These are phyloP conservation scores for Thalassiosira pacifica DNA, from an alignment of 352 stramenopile genomes.

Conservation along the genomic window DNA sequence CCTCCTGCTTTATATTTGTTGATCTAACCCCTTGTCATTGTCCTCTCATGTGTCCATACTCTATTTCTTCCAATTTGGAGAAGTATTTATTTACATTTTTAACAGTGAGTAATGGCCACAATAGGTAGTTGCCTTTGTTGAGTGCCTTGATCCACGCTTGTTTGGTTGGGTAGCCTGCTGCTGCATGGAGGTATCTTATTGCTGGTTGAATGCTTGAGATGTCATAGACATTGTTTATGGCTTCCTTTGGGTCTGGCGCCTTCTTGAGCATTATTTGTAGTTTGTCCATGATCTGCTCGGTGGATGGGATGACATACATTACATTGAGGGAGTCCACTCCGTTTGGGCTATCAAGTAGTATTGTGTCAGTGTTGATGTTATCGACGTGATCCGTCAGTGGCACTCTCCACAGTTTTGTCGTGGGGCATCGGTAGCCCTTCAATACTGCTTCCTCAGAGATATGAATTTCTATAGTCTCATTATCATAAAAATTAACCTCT, in stretches of 20 bases:
- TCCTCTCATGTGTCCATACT: conserved; percentile 2
- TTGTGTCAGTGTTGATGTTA: too few species aligned
- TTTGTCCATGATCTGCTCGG: background rate
- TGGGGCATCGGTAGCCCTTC: background rate
- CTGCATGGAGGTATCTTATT: conserved; percentile 1
- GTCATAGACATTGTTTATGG: conserved; percentile 14
- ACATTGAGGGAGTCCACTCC: background rate
- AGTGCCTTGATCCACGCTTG: too few species aligned
- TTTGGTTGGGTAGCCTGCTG: conserved; percentile 5
- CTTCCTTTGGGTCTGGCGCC: background rate
- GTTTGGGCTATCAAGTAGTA: background rate
- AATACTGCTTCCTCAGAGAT: background rate
- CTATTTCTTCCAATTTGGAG: too few species aligned
- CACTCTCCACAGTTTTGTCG: background rate
- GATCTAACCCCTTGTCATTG: conserved; percentile 11
- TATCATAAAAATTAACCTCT: conserved; percentile 10
- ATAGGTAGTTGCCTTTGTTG: background rate
- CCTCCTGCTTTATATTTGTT: background rate
- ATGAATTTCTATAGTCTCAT: background rate
- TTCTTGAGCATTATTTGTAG: background rate
- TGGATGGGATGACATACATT: background rate
- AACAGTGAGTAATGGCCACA: conserved; percentile 7
- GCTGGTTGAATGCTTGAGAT: conserved; percentile 6
- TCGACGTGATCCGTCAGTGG: too few species aligned
- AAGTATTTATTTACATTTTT: too few species aligned